phyloP scores from a whole-genome alignment of 768 basidiomycete genomes.

The Rhizopogon salebrosus region DNA sequence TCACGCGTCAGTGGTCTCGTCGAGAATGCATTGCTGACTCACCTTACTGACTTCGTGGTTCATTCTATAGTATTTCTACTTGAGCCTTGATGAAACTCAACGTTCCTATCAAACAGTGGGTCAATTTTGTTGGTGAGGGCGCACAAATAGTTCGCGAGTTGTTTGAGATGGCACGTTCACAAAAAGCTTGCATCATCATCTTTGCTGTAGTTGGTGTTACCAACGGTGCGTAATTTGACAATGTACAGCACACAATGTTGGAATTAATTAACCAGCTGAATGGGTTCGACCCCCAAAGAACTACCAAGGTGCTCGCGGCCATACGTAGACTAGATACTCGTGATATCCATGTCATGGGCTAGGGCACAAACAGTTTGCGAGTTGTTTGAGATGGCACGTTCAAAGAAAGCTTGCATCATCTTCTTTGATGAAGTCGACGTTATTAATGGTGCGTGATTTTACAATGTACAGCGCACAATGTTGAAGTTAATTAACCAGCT shows the following conservation, averaged over 20 bases:
- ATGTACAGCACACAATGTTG: conserved; percentile 98
- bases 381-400: conserved; percentile 97
- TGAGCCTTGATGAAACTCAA: too few species aligned
- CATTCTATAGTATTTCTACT: too few species aligned
- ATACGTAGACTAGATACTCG: conserved; percentile 99
- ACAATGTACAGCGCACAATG: conserved; percentile 99
- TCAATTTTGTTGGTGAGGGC: conserved; percentile 97
- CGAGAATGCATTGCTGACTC: too few species aligned
- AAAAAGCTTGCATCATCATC: conserved; percentile 99
- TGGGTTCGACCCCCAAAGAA: conserved; percentile 98
- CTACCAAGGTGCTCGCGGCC: conserved; percentile 99
- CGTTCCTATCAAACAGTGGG: too few species aligned
- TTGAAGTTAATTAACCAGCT: conserved; percentile 97
- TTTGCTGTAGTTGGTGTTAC: conserved; percentile 99
- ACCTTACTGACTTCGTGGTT: too few species aligned
- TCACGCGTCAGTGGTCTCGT: too few species aligned
- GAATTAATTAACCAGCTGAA: conserved; percentile 98
- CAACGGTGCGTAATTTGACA: conserved; percentile 96
- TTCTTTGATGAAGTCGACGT: conserved; percentile 99
- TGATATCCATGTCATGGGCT: conserved; percentile 98
- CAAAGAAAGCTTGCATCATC: conserved; percentile 99
- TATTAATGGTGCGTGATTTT: conserved; percentile 95
- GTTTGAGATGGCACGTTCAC: conserved; percentile 98
- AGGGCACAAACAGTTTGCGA: conserved; percentile 99
- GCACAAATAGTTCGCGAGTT: conserved; percentile 98